Conservation (phyloP, 2,329 filamentous ascomycete genomes). For the Phaeosphaeriaceae sp. region DNA sequence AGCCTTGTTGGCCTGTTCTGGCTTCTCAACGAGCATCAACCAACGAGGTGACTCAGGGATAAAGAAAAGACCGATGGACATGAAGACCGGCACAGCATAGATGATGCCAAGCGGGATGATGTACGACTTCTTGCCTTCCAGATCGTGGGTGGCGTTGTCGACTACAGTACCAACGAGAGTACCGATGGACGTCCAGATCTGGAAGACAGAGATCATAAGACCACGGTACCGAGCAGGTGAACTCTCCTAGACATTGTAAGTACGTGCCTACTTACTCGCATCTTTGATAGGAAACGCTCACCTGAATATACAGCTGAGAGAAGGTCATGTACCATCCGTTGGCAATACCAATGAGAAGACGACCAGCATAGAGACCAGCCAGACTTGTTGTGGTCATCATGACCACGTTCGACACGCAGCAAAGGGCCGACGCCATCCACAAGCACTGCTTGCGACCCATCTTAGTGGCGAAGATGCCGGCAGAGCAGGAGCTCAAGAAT, state of each 20-base stretch:
- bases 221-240: constrained; percentile 60
- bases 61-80: constrained; percentile 51
- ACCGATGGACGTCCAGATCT: constrained; percentile 58
- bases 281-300: background rate
- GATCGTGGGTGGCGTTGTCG: constrained; percentile 56
- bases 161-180: constrained; percentile 57
- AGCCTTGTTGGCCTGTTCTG: constrained; percentile 25
- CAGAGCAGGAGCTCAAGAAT: constrained; percentile 52
- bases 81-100: constrained; percentile 59
- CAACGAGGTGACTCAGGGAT: constrained; percentile 56
- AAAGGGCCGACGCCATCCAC: constrained; percentile 59
- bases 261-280: background rate
- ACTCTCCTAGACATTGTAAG: constrained; percentile 45
- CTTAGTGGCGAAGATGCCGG: constrained; percentile 39
- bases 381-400: constrained; percentile 66
- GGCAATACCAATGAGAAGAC: constrained; percentile 64
- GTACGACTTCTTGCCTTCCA: constrained; percentile 38
- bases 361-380: constrained; percentile 62
- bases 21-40: constrained; percentile 33
- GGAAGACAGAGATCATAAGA: constrained; percentile 58
- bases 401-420: constrained; percentile 55
- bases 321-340: constrained; percentile 64
- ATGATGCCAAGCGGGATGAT: constrained; percentile 63
- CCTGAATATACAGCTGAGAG: constrained; percentile 60
- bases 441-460: constrained; percentile 55